Conservation (phyloP, 805 yeast genomes). For the Candida succiphila region DNA sequence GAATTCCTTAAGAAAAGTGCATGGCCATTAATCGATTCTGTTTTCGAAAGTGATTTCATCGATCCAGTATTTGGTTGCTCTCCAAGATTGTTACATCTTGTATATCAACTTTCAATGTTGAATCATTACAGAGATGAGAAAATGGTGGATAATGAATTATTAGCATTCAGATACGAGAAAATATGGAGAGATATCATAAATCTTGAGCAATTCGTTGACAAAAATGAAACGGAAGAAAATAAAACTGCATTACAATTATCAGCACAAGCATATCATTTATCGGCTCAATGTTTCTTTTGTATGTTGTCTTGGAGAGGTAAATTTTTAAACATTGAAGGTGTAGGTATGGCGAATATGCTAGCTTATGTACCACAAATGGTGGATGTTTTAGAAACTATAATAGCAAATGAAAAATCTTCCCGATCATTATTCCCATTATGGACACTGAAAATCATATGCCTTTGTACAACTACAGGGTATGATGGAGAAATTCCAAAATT, state of each 20-base stretch:
- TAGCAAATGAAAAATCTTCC: no score
- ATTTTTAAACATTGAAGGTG: constrained; percentile 2
- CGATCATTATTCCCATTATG: constrained; percentile 22
- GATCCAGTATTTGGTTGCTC: constrained; percentile 27
- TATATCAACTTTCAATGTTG: constrained; percentile 13
- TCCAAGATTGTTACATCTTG: constrained; percentile 16
- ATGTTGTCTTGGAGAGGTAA: constrained; percentile 6
- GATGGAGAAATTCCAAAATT: constrained; percentile 10
- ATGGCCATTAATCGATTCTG: constrained; percentile 15
- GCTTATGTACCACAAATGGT: no score
- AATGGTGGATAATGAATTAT: constrained; percentile 1
- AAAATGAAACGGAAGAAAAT: constrained; percentile 5
- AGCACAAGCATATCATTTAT: constrained; percentile 12
- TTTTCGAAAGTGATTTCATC: constrained; percentile 15
- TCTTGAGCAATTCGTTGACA: constrained; percentile 4
- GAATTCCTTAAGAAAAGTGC: constrained; percentile 10
- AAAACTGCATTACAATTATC: constrained; percentile 7
- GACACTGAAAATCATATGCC: constrained; percentile 18
- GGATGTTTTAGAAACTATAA: no score
- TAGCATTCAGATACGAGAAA: constrained; percentile 1
- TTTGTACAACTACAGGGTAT: constrained; percentile 6
- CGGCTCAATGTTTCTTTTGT: constrained; percentile 11
- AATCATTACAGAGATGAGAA: constrained; percentile 6
- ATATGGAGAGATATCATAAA: constrained; percentile 6
- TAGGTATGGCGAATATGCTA: no score